phyloP scores from a whole-genome alignment of 2,329 filamentous ascomycete species.

The Pyricularia grisea region DNA sequence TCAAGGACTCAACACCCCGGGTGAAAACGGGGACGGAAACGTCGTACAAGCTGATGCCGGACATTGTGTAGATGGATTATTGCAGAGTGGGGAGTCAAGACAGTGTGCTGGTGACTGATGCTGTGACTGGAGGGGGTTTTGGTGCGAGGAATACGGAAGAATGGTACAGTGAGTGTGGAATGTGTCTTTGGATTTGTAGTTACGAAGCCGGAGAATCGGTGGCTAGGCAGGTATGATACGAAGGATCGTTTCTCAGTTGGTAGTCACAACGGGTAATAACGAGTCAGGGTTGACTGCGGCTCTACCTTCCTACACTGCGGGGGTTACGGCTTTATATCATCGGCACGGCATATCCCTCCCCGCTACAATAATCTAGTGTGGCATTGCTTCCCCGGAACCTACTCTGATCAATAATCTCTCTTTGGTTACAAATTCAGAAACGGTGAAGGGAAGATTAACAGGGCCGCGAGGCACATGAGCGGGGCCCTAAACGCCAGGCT shows the following conservation, averaged over 20 bases:
- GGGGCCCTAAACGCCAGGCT: background rate
- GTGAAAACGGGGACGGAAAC: conserved; percentile 15
- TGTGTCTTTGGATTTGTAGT: background rate
- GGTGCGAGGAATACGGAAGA: background rate
- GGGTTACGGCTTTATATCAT: background rate
- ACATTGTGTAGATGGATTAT: conserved; percentile 15
- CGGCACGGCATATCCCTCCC: background rate
- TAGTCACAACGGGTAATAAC: background rate
- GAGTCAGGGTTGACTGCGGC: background rate
- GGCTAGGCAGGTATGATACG: background rate
- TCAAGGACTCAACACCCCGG: conserved; percentile 16
- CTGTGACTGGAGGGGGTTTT: background rate
- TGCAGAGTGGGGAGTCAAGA: conserved; percentile 5
- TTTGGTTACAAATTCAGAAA: background rate
- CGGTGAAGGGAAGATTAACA: background rate
- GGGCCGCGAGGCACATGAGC: background rate
- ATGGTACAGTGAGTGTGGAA: background rate
- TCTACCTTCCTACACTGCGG: background rate
- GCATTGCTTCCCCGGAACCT: background rate
- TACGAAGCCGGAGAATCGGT: background rate
- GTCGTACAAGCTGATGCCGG: conserved; percentile 20
- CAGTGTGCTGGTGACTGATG: background rate
- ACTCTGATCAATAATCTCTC: background rate
- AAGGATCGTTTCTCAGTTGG: background rate
- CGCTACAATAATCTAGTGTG: background rate